These are phyloP conservation scores for Agapanthus africanus DNA, from an alignment of 106 monocot species.

Conservation along the genomic window DNA sequence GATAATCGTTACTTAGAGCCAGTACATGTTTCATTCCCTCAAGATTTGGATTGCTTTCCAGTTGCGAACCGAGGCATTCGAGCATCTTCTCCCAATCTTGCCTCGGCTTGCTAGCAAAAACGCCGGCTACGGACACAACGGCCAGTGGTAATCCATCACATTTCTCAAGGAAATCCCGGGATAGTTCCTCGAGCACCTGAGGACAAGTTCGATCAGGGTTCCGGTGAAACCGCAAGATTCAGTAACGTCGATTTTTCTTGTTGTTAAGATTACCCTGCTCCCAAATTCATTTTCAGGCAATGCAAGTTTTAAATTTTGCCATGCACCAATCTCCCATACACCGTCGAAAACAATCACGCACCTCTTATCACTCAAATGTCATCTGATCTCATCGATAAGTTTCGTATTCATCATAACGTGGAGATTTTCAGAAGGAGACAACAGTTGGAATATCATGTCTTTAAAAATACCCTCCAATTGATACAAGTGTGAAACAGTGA, in stretches of 20 bases:
- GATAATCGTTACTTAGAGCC: conserved; percentile 10
- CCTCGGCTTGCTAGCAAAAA: too few relatives aligned
- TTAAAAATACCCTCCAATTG: neutral
- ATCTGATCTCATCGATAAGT: neutral
- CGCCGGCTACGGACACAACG: too few relatives aligned
- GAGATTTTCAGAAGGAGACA: neutral
- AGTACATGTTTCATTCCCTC: conserved; percentile 13
- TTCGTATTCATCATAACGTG: neutral
- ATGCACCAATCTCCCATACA: conserved; percentile 4
- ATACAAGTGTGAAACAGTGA: conserved; percentile 8
- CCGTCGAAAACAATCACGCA: conserved; percentile 25
- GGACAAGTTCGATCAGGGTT: too few relatives aligned
- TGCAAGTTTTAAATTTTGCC: conserved; percentile 13
- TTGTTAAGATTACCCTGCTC: conserved; percentile 23
- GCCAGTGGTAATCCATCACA: too few relatives aligned
- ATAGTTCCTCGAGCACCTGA: too few relatives aligned
- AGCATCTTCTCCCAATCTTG: conserved; percentile 21
- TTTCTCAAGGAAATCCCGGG: too few relatives aligned
- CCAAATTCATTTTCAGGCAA: conserved; percentile 13
- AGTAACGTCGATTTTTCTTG: conserved; percentile 10
- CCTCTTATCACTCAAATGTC: conserved; percentile 9
- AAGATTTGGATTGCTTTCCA: conserved; percentile 6
- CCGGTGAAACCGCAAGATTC: too few relatives aligned
- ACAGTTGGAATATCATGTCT: conserved; percentile 5
- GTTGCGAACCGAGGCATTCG: conserved; percentile 1